These are phyloP conservation scores for Sporothrix euskadiensis DNA, from an alignment of 2,329 filamentous ascomycete genomes.

Conservation along the genomic window DNA sequence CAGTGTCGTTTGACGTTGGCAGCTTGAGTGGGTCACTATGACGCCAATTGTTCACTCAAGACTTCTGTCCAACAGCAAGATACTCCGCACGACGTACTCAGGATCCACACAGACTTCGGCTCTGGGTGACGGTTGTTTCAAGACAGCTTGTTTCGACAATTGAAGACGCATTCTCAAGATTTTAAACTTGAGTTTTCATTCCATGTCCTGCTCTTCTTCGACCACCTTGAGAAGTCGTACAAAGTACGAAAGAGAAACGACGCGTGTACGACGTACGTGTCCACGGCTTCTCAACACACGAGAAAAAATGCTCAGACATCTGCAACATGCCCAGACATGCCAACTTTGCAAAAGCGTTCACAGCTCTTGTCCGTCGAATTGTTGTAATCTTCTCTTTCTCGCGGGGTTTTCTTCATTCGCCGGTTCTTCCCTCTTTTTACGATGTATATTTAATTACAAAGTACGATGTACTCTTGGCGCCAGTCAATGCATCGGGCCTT, in stretches of 20 bases:
- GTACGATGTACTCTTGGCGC: not conserved
- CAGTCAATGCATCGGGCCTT: slow-evolving; percentile 1
- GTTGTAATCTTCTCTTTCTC: not conserved
- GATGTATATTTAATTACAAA: too few relatives aligned
- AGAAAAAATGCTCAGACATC: slow-evolving; percentile 8
- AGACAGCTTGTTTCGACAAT: not conserved
- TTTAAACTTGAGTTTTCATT: not conserved
- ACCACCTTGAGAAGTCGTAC: too few relatives aligned
- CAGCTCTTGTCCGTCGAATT: not conserved
- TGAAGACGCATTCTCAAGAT: not conserved
- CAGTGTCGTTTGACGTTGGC: not conserved
- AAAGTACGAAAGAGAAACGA: too few relatives aligned
- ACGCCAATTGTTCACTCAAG: not conserved
- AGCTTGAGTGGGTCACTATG: not conserved
- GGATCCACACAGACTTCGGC: too few relatives aligned
- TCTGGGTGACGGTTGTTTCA: not conserved
- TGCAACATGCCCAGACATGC: slow-evolving; percentile 4
- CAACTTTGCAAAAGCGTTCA: not conserved
- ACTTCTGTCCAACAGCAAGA: too few relatives aligned
- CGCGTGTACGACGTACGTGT: too few relatives aligned
- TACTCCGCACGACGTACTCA: too few relatives aligned
- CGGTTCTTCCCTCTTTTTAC: too few relatives aligned
- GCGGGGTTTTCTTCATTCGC: not conserved
- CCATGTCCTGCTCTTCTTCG: not conserved
- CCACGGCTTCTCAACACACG: not conserved